Evolutionary conservation across 2,329 filamentous ascomycete genomes (phyloP).

Genomic region (Pseudogymnoascus verrucosus): DNA sequence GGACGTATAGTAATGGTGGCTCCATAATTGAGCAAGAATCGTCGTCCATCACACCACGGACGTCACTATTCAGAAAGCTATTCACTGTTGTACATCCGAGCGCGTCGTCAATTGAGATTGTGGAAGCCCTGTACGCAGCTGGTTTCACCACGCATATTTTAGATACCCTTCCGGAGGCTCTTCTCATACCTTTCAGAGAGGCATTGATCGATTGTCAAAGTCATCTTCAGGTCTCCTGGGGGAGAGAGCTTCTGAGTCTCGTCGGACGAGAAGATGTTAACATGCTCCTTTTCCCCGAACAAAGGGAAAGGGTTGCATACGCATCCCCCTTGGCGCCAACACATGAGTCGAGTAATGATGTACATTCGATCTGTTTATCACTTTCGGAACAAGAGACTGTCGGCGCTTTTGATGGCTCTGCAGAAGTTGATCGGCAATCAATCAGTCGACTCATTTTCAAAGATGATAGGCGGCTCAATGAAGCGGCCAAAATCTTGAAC

Average conservation of each 20-base stretch:
- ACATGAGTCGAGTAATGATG: conserved; percentile 63
- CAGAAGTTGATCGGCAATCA: conserved; percentile 73
- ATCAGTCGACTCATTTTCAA: conserved; percentile 83
- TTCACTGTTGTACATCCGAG: conserved; percentile 49
- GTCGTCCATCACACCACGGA: conserved; percentile 48
- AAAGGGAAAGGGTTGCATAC: conserved; percentile 28
- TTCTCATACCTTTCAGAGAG: conserved; percentile 75
- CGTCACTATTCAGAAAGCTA: conserved; percentile 60
- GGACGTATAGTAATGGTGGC: not conserved
- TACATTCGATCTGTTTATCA: conserved; percentile 66
- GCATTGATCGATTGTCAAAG: conserved; percentile 76
- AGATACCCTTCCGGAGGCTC: conserved; percentile 75
- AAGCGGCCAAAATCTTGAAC: conserved; percentile 78
- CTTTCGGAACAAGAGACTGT: conserved; percentile 48
- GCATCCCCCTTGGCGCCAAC: conserved; percentile 40
- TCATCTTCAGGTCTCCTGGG: conserved; percentile 73
- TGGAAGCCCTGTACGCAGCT: conserved; percentile 65
- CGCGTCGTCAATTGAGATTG: conserved; percentile 51
- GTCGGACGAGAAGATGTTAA: conserved; percentile 77
- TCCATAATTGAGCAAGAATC: not conserved
- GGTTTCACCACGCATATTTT: conserved; percentile 61
- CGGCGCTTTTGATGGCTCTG: conserved; percentile 64
- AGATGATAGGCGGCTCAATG: conserved; percentile 81
- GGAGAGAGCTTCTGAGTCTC: conserved; percentile 59
- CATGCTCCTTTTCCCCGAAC: conserved; percentile 48